Conservation (phyloP, 2,329 filamentous ascomycete genomes). For the Trichoderma guizhouense region DNA sequence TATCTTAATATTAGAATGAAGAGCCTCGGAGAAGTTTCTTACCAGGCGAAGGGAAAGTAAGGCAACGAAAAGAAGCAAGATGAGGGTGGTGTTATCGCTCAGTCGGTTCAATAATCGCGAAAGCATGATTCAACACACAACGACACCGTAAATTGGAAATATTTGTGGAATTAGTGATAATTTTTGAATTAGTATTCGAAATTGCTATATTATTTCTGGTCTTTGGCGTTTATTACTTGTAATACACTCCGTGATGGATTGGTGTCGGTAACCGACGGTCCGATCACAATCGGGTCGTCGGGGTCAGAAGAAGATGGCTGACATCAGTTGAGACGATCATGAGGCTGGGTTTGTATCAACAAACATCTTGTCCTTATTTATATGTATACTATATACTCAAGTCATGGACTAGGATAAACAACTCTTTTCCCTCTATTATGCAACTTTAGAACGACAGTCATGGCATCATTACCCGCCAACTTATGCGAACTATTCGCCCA, state of each 20-base stretch:
- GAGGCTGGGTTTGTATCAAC: not conserved
- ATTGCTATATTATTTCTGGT: not conserved
- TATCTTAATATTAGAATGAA: too few relatives aligned
- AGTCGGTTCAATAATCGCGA: not conserved
- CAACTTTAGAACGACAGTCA: not conserved
- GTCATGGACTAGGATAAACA: not conserved
- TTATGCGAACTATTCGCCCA: constrained; percentile 5
- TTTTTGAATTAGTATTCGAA: too few relatives aligned
- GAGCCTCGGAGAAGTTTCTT: not conserved
- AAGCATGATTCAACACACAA: not conserved
- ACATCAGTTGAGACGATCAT: not conserved
- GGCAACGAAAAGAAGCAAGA: not conserved
- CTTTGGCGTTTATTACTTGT: accelerated
- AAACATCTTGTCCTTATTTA: not conserved
- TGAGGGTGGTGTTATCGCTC: not conserved
- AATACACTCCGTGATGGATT: not conserved
- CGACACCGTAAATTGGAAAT: not conserved
- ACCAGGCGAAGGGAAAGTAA: not conserved
- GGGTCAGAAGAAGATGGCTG: not conserved
- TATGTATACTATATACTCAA: not conserved
- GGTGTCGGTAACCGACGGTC: not conserved
- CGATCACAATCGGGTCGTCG: not conserved
- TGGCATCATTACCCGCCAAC: not conserved
- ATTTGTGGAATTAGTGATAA: too few relatives aligned
- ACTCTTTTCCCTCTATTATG: not conserved